phyloP scores from a whole-genome alignment of 148 eudicot genomes.

The Heliosperma pusillum region DNA sequence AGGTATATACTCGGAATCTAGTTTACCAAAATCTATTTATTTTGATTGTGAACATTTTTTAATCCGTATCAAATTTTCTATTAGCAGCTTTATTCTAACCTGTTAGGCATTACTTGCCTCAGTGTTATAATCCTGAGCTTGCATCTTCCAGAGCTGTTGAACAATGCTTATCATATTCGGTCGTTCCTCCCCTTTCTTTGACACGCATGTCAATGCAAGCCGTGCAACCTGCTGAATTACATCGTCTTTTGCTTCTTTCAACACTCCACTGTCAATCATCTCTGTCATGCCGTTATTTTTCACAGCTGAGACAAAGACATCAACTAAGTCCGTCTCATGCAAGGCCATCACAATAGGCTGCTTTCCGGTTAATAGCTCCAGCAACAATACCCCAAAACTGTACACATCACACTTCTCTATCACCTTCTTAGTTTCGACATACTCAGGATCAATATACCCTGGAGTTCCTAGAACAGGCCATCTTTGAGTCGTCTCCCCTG shows the following conservation, averaged over 20 bases:
- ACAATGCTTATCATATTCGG: slow-evolving; percentile 29
- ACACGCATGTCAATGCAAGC: slow-evolving; percentile 23
- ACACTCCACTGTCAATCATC: slow-evolving; percentile 21
- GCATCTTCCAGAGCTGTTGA: slow-evolving; percentile 12
- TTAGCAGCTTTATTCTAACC: no score
- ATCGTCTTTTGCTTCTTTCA: slow-evolving; percentile 8
- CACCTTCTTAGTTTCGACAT: slow-evolving; percentile 18
- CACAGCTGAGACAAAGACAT: slow-evolving; percentile 17
- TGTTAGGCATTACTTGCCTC: no score
- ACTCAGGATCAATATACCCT: slow-evolving; percentile 30
- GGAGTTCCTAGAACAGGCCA: slow-evolving; percentile 7
- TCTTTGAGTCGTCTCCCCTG: slow-evolving; percentile 2
- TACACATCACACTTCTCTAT: slow-evolving; percentile 32
- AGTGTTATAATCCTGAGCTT: not conserved
- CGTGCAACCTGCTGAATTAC: slow-evolving; percentile 11
- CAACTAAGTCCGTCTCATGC: slow-evolving; percentile 20
- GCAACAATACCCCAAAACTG: slow-evolving; percentile 26
- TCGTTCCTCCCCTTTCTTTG: slow-evolving; percentile 23
- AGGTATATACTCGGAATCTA: no score
- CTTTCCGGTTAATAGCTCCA: slow-evolving; percentile 20
- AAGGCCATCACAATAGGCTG: slow-evolving; percentile 13
- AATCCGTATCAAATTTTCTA: no score
- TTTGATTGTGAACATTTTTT: no score
- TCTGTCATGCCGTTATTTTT: not conserved
- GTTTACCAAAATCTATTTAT: no score